These are phyloP conservation scores for Lasiodiplodia sp. DNA, from an alignment of 2,329 filamentous ascomycete species.

Conservation along the genomic window DNA sequence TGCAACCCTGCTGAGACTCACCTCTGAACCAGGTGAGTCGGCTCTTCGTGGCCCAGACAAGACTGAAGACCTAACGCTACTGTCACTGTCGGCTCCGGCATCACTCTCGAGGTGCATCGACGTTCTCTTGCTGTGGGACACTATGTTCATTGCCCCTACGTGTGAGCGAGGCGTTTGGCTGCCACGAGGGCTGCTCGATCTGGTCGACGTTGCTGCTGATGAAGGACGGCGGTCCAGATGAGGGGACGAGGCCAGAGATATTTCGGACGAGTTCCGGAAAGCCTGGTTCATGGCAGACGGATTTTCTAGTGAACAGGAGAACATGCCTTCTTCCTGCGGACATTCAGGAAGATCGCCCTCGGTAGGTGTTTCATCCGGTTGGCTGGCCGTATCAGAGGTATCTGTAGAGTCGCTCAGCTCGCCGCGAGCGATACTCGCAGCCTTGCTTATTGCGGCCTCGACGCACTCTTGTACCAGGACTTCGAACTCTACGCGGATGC, in stretches of 20 bases:
- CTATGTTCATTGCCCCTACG: slow-evolving; percentile 64
- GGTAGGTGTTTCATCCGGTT: slow-evolving; percentile 33
- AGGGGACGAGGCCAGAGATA: slow-evolving; percentile 47
- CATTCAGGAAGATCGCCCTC: slow-evolving; percentile 48
- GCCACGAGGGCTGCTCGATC: slow-evolving; percentile 88
- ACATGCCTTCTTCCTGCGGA: slow-evolving; percentile 63
- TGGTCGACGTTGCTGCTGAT: slow-evolving; percentile 75
- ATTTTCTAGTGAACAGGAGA: slow-evolving; percentile 65
- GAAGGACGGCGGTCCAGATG: slow-evolving; percentile 60
- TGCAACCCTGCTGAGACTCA: slow-evolving; percentile 76
- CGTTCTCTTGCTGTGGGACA: slow-evolving; percentile 72
- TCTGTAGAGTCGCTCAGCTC: slow-evolving; percentile 78
- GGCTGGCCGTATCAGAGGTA: slow-evolving; percentile 25
- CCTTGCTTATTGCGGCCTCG: slow-evolving; percentile 87
- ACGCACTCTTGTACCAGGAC: slow-evolving; percentile 95
- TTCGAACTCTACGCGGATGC: slow-evolving; percentile 92
- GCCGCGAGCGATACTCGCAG: slow-evolving; percentile 84
- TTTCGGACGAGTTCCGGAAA: slow-evolving; percentile 62
- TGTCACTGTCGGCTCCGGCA: slow-evolving; percentile 82
- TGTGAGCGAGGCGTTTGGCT: slow-evolving; percentile 91
- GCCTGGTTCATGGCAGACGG: slow-evolving; percentile 64
- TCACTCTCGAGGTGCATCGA: slow-evolving; percentile 87
- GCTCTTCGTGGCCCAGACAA: slow-evolving; percentile 75
- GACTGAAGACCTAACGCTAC: slow-evolving; percentile 82
- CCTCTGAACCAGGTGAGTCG: slow-evolving; percentile 90